A percentile compares a stretch with the other conserved stretches of the same genome.
phyloP scores from a whole-genome alignment of 2,329 filamentous ascomycete genomes.

The Curvularia sp. region DNA sequence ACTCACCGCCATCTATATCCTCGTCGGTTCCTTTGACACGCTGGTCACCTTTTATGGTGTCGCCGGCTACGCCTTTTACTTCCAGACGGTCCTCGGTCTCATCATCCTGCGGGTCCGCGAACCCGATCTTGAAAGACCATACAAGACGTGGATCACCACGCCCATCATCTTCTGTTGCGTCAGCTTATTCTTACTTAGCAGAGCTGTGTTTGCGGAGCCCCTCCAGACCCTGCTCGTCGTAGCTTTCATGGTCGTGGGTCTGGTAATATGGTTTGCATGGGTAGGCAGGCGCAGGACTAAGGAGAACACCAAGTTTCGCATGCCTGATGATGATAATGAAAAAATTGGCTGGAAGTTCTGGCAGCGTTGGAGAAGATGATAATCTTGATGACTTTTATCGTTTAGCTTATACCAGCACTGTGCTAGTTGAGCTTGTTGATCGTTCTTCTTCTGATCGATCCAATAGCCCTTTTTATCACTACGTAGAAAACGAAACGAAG shows the following conservation, averaged over 20 bases:
- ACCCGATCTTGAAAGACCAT: slow-evolving; percentile 85
- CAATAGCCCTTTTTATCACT: neutral
- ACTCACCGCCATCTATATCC: slow-evolving; percentile 78
- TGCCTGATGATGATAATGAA: slow-evolving; percentile 28
- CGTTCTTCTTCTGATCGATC: neutral
- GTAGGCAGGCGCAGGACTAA: slow-evolving; percentile 63
- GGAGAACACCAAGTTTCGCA: slow-evolving; percentile 37
- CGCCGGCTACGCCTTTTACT: slow-evolving; percentile 97
- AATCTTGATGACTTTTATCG: neutral
- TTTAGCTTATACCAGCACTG: neutral
- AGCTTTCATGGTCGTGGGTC: slow-evolving; percentile 79
- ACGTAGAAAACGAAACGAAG: slow-evolving; percentile 2
- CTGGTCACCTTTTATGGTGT: slow-evolving; percentile 97
- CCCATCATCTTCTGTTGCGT: slow-evolving; percentile 99
- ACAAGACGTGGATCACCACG: slow-evolving; percentile 95
- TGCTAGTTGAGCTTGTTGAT: neutral
- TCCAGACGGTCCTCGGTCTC: slow-evolving; percentile 89
- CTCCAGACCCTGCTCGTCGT: slow-evolving; percentile 88
- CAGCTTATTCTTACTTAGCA: slow-evolving; percentile 85
- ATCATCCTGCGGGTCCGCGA: slow-evolving; percentile 89
- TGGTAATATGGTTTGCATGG: slow-evolving; percentile 89
- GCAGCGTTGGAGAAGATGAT: slow-evolving; percentile 49
- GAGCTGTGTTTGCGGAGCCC: slow-evolving; percentile 89
- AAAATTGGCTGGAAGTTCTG: slow-evolving; percentile 55
- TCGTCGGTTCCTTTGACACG: slow-evolving; percentile 88